These are phyloP conservation scores for Aegilops tauschii DNA, from an alignment of 176 grass and related monocot species.

Conservation along the genomic window DNA sequence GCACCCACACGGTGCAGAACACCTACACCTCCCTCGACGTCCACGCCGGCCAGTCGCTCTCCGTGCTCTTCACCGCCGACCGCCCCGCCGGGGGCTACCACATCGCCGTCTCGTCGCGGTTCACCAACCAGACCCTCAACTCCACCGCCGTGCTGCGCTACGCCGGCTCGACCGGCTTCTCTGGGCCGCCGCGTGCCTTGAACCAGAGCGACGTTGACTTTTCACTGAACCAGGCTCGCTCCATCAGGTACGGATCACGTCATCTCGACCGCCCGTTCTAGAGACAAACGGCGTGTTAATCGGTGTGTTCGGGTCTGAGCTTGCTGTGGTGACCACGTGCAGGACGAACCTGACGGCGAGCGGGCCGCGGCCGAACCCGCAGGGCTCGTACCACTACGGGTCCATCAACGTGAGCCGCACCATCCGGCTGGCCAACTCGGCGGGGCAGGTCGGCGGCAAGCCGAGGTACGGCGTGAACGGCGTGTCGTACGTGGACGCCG, in stretches of 20 bases:
- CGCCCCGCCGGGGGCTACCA: constrained; percentile 46
- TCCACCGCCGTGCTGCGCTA: constrained; percentile 57
- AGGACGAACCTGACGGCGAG: constrained; percentile 91
- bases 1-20: constrained; percentile 85
- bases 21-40: constrained; percentile 66
- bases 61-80: constrained; percentile 57
- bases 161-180: constrained; percentile 21
- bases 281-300: not conserved
- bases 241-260: constrained; percentile 30
- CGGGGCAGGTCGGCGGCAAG: constrained; percentile 43
- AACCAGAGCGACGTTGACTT: constrained; percentile 33
- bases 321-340: not conserved
- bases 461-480: constrained; percentile 73
- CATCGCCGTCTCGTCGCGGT: constrained; percentile 63
- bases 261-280: not conserved
- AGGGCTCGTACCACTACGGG: constrained; percentile 92
- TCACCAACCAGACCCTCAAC: constrained; percentile 39
- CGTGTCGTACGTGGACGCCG: constrained; percentile 66
- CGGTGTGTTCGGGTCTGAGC: not conserved
- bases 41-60: constrained; percentile 77
- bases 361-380: constrained; percentile 86
- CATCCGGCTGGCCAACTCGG: constrained; percentile 64
- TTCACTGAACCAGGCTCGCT: constrained; percentile 66
- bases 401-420: constrained; percentile 75
- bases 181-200: not conserved